Base-by-base conservation (phyloP, 306 rosid species). In the Cucumis melo region DNA sequence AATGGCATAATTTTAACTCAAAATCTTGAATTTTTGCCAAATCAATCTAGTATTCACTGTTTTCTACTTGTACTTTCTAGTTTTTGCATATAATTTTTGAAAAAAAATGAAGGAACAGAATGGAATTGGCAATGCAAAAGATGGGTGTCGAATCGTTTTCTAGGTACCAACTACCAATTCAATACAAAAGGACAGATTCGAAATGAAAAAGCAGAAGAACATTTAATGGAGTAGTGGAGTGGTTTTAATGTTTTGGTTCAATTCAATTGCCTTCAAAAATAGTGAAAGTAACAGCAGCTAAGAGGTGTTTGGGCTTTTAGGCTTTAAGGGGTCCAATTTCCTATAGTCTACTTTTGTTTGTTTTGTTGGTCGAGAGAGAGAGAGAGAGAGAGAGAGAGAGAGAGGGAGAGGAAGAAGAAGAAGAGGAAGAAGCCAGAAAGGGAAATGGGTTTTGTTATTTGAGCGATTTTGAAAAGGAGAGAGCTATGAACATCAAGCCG, bases 401-500 rank as follows among this genome's bases (percentile, higher is more conserved):
- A 44, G 50, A 44, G 7, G 3, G 11, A 44, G 48, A 42, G 10
- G 48, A 42, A 42, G 48, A 42, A 42, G 48, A 44, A 10, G 50
- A 44, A 44, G 50, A 10, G 2, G 65, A 60, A 32, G 36, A 29
- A 23, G 55, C 55, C 55, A 21, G 41, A 62, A 62, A 12, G 71
- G 71, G 71, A 64, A 67, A 42, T 21, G 27, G 77, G 73, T 81
- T 79, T 24, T 5, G 77, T 87, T 73, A 83, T 86, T 82, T 67
- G 48, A 66, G 48, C 24, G 19, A 78, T 80, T 73, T 73, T 56
- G 81, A 79, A 87, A 73, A 36, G 1, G 77, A 46, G 61, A 46
- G 60, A 78, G 79, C 61, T 56, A 24, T 82, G 77, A 75, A 83
- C 89, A 78, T 83, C 91, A 75, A 85, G 81, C 74, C 36, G 56